These are phyloP conservation scores for Exophiala alcalophila DNA, from an alignment of 2,329 filamentous ascomycete genomes.

Conservation along the genomic window DNA sequence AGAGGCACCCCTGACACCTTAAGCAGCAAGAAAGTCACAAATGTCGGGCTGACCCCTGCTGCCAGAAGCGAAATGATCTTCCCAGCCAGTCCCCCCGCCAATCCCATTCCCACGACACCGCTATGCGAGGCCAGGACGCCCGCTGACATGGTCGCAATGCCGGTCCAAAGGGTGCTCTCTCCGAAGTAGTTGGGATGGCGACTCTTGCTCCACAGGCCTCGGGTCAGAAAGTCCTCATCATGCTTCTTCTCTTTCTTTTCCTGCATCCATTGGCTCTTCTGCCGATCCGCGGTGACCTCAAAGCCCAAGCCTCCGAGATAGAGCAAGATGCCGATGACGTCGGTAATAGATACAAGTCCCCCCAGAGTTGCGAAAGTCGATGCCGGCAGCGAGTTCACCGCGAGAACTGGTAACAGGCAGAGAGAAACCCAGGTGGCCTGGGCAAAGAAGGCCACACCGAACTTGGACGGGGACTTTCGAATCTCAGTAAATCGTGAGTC, in stretches of 20 bases:
- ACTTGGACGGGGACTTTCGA: slow-evolving; percentile 52
- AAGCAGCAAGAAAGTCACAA: slow-evolving; percentile 61
- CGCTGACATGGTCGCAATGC: slow-evolving; percentile 59
- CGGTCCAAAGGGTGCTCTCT: slow-evolving; percentile 67
- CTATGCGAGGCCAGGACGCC: slow-evolving; percentile 56
- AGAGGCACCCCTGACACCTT: slow-evolving; percentile 64
- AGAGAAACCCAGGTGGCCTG: slow-evolving; percentile 68
- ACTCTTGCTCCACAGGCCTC: slow-evolving; percentile 60
- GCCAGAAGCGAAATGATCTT: slow-evolving; percentile 48
- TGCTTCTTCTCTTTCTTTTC: slow-evolving; percentile 65
- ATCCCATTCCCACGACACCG: slow-evolving; percentile 57
- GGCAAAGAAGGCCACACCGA: slow-evolving; percentile 55
- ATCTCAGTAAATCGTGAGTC: slow-evolving; percentile 60
- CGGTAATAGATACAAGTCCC: slow-evolving; percentile 46
- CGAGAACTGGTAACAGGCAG: slow-evolving; percentile 63
- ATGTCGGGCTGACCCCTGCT: slow-evolving; percentile 60
- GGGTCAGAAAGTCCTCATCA: slow-evolving; percentile 63
- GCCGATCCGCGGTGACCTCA: slow-evolving; percentile 61
- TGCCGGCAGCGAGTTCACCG: slow-evolving; percentile 60
- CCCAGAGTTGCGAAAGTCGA: slow-evolving; percentile 52
- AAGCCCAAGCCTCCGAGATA: slow-evolving; percentile 60
- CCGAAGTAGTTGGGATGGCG: slow-evolving; percentile 71
- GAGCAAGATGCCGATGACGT: slow-evolving; percentile 56
- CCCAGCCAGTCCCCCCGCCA: slow-evolving; percentile 45
- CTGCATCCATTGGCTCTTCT: slow-evolving; percentile 61